A percentile compares a stretch with the other conserved stretches of the same genome.
phyloP scores from a whole-genome alignment of 176 grass and related monocot species.

The Chloris gayana region DNA sequence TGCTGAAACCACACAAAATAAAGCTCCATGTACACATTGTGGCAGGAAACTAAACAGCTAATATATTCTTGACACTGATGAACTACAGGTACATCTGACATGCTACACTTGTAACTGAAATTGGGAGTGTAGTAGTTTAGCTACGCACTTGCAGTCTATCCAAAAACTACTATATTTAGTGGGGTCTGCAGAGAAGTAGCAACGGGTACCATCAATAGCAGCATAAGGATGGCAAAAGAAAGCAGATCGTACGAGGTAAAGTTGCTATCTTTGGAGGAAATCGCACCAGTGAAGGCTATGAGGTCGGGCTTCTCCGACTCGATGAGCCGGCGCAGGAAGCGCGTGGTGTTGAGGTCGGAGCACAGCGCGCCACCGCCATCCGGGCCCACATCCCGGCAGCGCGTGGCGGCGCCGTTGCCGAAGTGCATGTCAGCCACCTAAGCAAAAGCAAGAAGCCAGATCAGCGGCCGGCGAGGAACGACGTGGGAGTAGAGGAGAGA shows the following conservation, averaged over 20 bases:
- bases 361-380: conserved; percentile 55
- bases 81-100: neutral
- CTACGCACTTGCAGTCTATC: neutral
- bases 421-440: conserved; percentile 98
- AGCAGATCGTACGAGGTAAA: neutral
- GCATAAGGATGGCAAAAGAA: neutral
- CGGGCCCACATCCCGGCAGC: conserved; percentile 72
- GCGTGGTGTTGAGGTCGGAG: conserved; percentile 91
- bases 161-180: neutral
- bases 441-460: neutral
- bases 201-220: neutral
- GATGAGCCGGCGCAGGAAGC: conserved; percentile 77
- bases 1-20: neutral
- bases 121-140: neutral
- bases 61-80: no score
- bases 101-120: neutral
- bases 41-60: neutral
- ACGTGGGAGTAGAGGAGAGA: neutral
- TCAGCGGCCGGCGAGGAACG: neutral
- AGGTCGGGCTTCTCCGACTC: conserved; percentile 81
- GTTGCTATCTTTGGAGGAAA: neutral
- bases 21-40: neutral
- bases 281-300: conserved; percentile 80
- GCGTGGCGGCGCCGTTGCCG: conserved; percentile 77
- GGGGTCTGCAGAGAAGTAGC: neutral